Conservation (phyloP, 495 filamentous ascomycete species). For the Aeminium ludgeri region DNA sequence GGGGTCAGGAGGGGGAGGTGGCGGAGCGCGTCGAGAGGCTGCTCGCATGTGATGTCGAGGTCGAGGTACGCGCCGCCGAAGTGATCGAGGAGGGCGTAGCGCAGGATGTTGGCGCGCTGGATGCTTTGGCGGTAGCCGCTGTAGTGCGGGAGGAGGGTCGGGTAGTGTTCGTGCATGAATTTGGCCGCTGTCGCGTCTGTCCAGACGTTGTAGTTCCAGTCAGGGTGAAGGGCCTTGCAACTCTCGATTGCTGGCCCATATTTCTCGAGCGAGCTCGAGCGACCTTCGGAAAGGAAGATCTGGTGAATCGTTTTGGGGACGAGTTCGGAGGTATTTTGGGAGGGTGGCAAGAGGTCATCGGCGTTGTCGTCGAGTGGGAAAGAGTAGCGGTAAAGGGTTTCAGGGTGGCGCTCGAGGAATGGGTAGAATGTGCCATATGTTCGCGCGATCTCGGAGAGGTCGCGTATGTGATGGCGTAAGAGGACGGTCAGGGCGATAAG, state of each 20-base stretch:
- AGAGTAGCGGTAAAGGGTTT: constrained; percentile 4
- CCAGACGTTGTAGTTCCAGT: constrained; percentile 6
- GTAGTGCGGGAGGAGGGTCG: constrained; percentile 3
- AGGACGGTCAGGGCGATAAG: background rate
- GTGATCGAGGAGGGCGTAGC: constrained; percentile 9
- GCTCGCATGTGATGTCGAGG: constrained; percentile 9
- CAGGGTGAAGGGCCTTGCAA: constrained; percentile 4
- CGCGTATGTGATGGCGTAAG: constrained; percentile 4
- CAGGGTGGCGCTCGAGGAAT: constrained; percentile 1
- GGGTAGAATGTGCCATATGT: constrained; percentile 8
- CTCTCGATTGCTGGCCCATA: background rate
- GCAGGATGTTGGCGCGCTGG: constrained; percentile 11
- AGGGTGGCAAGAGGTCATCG: background rate
- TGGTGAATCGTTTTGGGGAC: constrained; percentile 8
- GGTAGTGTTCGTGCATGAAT: constrained; percentile 6
- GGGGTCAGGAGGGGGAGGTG: constrained; percentile 7
- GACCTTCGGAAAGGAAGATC: constrained; percentile 7
- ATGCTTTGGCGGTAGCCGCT: constrained; percentile 5
- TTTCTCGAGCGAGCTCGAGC: background rate
- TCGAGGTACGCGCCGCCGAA: constrained; percentile 11
- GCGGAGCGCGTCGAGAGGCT: constrained; percentile 4
- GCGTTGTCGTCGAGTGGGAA: background rate
- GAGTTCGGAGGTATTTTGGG: background rate
- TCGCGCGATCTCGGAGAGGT: constrained; percentile 6
- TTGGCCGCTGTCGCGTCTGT: constrained; percentile 3